Base-by-base conservation (phyloP, 108 stramenopile genomes). In the Mayamaea pseudoterrestris region DNA sequence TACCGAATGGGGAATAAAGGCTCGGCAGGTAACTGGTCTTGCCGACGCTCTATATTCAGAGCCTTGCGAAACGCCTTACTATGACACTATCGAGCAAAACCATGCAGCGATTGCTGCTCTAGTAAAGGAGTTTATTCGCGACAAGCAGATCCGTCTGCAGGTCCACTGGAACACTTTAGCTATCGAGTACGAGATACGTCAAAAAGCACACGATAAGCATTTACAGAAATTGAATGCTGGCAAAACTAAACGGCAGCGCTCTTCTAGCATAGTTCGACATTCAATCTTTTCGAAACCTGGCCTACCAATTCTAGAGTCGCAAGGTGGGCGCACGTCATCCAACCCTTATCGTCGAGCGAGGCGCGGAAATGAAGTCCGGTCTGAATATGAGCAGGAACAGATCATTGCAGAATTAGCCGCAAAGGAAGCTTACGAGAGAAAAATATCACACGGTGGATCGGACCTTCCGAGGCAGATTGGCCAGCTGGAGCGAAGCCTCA, bases 331-430 rank as follows among this genome's bases (percentile, higher is more conserved):
- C 3, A 29, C 69, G 0, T 65, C 77, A 11, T 79, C 76, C 28
- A 90, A 90, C 46, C 87, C 87, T 9, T 90, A 90, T 49, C 70
- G 87, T 3, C 54, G 87, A 30, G 75, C 87, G 2, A 71, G 87
- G 17, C 53, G 87, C 17, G 76, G 76, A 16, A 65, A 69, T 34
- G 72, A 83, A 34, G 83, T 84, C 1, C 63, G 88, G 13, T 67
- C 71, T 23, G 88, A 90, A 35, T 90, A 90, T 57, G 88, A 90
- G 52, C 88, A 85, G 51, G 88, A 90, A 44, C 88, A 90, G 46
- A 85, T 85, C 14, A 90, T 90, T 53, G 80, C 80, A 17, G 78
- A 90, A 42, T 65, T 90, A 35, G 78, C 88, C 7, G 88, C 83
- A 3, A 78, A 83, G 35, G 88, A 84, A 55, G 75, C 78, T 17